Conservation (phyloP, 2,329 filamentous ascomycete genomes). For the Dactylellina haptotyla region DNA sequence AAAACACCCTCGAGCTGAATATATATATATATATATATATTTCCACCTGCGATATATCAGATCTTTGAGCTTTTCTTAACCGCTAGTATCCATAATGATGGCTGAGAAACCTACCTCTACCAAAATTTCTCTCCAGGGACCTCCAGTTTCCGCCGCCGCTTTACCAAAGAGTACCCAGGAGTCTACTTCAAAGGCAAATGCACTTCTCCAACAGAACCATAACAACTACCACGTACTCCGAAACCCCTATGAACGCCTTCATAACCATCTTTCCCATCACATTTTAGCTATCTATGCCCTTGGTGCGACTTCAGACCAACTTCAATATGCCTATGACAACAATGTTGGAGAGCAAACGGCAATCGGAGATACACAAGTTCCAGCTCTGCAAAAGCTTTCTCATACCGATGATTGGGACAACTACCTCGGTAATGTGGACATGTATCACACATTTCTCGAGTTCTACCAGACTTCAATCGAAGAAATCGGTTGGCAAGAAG, state of each 20-base stretch:
- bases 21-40: not conserved
- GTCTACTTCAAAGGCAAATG: slow-evolving; percentile 71
- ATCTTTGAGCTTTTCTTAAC: not conserved
- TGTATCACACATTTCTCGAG: slow-evolving; percentile 78
- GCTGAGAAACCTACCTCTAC: not conserved
- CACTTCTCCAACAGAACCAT: slow-evolving; percentile 80
- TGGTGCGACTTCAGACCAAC: slow-evolving; percentile 70
- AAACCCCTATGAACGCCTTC: slow-evolving; percentile 74
- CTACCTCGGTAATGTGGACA: slow-evolving; percentile 71
- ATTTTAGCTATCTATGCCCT: slow-evolving; percentile 80
- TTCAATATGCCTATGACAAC: slow-evolving; percentile 73
- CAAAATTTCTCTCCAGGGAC: slow-evolving; percentile 20
- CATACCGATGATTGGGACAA: slow-evolving; percentile 65
- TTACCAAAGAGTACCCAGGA: slow-evolving; percentile 63
- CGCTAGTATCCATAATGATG: not conserved
- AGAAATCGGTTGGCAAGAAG: slow-evolving; percentile 69
- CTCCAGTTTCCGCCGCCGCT: slow-evolving; percentile 16
- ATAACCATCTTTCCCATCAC: slow-evolving; percentile 86
- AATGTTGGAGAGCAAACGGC: slow-evolving; percentile 72
- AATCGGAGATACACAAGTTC: slow-evolving; percentile 63
- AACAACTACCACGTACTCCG: slow-evolving; percentile 79
- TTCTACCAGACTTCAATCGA: slow-evolving; percentile 82
- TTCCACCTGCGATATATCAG: not conserved
- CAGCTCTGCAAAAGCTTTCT: slow-evolving; percentile 67
- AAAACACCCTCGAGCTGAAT: too few species aligned